Conservation (phyloP, 164 flowering plant genomes). For the Santalum album region DNA sequence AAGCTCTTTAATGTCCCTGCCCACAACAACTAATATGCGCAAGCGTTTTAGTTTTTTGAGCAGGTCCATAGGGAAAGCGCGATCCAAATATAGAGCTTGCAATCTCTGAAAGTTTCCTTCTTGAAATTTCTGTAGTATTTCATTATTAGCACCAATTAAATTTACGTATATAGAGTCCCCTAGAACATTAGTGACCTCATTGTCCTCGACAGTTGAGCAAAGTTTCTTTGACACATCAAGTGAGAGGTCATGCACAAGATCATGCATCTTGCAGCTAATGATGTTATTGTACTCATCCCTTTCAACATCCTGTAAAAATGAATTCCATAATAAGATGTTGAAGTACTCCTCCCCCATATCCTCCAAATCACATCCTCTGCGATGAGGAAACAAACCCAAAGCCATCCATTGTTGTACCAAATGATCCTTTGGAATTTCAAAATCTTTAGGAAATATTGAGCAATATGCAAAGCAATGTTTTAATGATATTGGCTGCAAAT, state of each 20-base stretch:
- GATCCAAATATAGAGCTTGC: not conserved
- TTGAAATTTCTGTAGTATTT: not conserved
- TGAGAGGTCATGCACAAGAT: conserved; percentile 2
- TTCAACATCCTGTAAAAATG: not conserved
- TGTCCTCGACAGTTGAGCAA: not conserved
- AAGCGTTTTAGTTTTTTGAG: not conserved
- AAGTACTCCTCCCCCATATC: conserved; percentile 2
- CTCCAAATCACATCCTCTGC: not conserved
- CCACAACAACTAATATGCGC: not conserved
- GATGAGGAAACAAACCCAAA: not conserved
- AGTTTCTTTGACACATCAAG: not conserved
- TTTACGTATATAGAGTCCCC: not conserved
- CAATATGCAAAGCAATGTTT: conserved; percentile 9
- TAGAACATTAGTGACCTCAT: not conserved
- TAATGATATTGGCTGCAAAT: not conserved
- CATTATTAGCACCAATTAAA: not conserved
- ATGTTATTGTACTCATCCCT: not conserved
- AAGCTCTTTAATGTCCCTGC: not conserved
- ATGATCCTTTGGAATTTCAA: not conserved
- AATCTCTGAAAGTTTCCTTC: not conserved
- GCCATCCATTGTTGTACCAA: conserved; percentile 7
- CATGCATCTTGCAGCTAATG: conserved; percentile 7
- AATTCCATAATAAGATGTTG: not conserved
- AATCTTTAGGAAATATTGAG: conserved; percentile 7
- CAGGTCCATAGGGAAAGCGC: not conserved